Evolutionary conservation across 1,284 basidiomycete species (phyloP), one percentile per base, ranked within the genome.

Genomic region (Cutaneotrichosporon sp.): DNA sequence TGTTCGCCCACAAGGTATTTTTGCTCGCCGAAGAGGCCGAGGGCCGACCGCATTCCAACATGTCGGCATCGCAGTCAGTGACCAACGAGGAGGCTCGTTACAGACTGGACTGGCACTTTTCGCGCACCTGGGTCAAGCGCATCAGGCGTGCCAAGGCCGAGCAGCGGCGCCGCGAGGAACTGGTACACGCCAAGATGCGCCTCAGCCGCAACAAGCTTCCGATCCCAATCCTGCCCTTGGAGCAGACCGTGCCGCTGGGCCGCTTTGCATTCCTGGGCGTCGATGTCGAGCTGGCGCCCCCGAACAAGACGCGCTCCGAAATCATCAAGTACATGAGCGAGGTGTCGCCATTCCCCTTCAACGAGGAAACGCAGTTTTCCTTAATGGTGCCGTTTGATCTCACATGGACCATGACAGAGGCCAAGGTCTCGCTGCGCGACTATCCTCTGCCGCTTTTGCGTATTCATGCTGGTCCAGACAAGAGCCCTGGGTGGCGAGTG

Each of bases 361-460:
- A 92, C 39, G 67, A 83, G 56, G 79, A 84, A 46, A 85, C 85
- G 0, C 67, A 82, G 59, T 97, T 86, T 70, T 86, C 88, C 12
- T 78, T 97, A 26, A 79, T 97, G 55, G 74, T 97, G 4, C 93
- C 94, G 1, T 74, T 97, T 63, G 85, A 92, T 65, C 73, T 97
- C 35, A 79, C 81, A 22, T 84, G 90, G 76, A 79, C 83, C 10
- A 78, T 90, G 58, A 78, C 80, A 2, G 81, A 84, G 22, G 75
- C 85, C 35, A 79, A 80, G 44, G 75, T 86, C 40, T 80, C 81
- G 4, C 78, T 94, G 18, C 85, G 94, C 39, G 92, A 97, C 74
- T 82, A 81, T 55, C 80, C 80, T 0, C 65, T 81, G 15, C 78
- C 80, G 0, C 63, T 81, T n/a, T 59, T 81, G 10, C 72, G 77